Base-by-base conservation (phyloP, 2,329 filamentous ascomycete genomes). In the Penicillium sp. region DNA sequence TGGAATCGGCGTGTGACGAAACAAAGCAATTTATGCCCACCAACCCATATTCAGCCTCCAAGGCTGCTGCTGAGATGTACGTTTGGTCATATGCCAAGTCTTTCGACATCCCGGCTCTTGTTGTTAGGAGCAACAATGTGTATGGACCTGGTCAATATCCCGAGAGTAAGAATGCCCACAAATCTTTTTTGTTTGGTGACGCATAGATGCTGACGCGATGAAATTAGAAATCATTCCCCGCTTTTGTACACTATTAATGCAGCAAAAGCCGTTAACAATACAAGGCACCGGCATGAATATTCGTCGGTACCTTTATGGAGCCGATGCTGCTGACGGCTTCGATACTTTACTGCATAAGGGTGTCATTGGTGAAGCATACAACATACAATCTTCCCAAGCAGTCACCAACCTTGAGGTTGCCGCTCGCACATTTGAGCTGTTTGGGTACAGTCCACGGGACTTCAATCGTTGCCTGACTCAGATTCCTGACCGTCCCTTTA, bases 61-160 rank as follows among this genome's bases (percentile, higher is more conserved):
- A 93, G 75, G 90, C 90, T 3, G 90, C 90, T 1, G 90, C 90
- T 6, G 90, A 93, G 77, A 92, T 92, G 89, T 81, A 91, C 68
- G 89, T 93, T n/a, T 87, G 89, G 72, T 90, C 90, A n/a, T 95
- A 93, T 72, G 84, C 88, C 70, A 91, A 90, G 77, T 90, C 87
- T 74, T 93, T 92, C 80, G 89, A 89, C 72, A 80, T 95, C 13
- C 90, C 90, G 1, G 85, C 87, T 51, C 90, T 93, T 62, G 90
- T 93, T 65, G 88, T 93, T 27, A 83, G 90, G 49, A 89, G 89
- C 71, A 93, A 93, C 78, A 93, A 95, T 67, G 89, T 93, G 29
- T 95, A 93, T 68, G 90, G 90, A 0, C 90, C 90, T 22, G 89
- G 93, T 70, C 90, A 93, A 71, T 92, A 88, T 71, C 90, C 90